Evolutionary conservation across 768 basidiomycete species (phyloP).

Genomic region (Royoungia palumana): DNA sequence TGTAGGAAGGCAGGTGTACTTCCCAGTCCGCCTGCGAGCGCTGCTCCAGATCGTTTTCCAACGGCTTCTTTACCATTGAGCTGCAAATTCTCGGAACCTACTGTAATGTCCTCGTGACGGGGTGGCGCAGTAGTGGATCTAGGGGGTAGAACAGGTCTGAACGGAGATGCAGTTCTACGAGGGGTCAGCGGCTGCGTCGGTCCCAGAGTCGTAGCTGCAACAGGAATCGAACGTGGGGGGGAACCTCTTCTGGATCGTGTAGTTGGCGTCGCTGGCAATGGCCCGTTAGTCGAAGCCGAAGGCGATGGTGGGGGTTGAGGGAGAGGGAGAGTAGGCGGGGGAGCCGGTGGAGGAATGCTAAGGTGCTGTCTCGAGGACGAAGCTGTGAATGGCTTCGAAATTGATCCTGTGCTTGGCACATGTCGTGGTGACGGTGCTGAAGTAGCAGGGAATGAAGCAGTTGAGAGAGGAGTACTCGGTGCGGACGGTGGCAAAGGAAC

Average conservation of each 20-base stretch:
- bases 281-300: not conserved
- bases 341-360: slow-evolving; percentile 28
- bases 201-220: slow-evolving; percentile 5
- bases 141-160: slow-evolving; percentile 21
- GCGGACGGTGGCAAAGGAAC: slow-evolving; percentile 17
- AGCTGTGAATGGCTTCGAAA: too few species aligned
- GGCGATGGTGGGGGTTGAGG: slow-evolving; percentile 27
- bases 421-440: not conserved
- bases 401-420: too few species aligned
- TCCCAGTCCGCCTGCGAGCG: slow-evolving; percentile 5
- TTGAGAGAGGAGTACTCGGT: slow-evolving; percentile 20
- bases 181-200: slow-evolving; percentile 15
- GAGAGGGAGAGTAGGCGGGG: slow-evolving; percentile 30
- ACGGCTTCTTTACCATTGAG: slow-evolving; percentile 2
- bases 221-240: slow-evolving; percentile 17
- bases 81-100: slow-evolving; percentile 8
- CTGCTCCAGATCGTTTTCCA: slow-evolving; percentile 14
- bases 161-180: slow-evolving; percentile 18
- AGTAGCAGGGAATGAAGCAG: slow-evolving; percentile 8
- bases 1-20: slow-evolving; percentile 27
- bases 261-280: slow-evolving; percentile 1
- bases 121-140: slow-evolving; percentile 1
- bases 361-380: slow-evolving; percentile 25
- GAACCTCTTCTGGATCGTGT: slow-evolving; percentile 9
- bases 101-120: slow-evolving; percentile 1